Conservation (phyloP, 495 filamentous ascomycete genomes). For the Durotheca rogersii region DNA sequence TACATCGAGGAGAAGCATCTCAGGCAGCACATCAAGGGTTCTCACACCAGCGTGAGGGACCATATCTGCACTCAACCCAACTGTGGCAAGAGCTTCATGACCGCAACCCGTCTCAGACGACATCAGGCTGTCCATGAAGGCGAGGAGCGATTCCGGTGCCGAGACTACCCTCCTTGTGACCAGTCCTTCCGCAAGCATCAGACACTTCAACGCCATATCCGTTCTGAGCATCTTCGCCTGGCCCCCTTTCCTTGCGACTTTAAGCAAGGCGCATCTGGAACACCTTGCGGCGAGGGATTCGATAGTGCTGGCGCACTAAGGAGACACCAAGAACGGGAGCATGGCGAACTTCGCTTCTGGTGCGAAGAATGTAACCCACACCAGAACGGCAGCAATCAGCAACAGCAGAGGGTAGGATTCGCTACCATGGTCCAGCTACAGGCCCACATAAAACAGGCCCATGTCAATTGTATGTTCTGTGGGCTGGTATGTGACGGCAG, state of each 20-base stretch:
- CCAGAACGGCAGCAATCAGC: slow-evolving; percentile 27
- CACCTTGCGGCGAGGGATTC: slow-evolving; percentile 67
- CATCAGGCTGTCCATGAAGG: slow-evolving; percentile 69
- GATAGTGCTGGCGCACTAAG: slow-evolving; percentile 67
- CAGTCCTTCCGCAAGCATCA: slow-evolving; percentile 84
- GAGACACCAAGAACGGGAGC: slow-evolving; percentile 67
- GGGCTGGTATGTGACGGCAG: slow-evolving; percentile 60
- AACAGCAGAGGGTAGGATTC: slow-evolving; percentile 56
- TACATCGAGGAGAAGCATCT: slow-evolving; percentile 83
- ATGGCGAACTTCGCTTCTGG: slow-evolving; percentile 66
- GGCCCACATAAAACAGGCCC: slow-evolving; percentile 66
- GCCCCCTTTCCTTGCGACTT: slow-evolving; percentile 67
- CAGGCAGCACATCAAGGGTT: slow-evolving; percentile 75
- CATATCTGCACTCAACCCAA: slow-evolving; percentile 67
- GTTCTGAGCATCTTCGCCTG: slow-evolving; percentile 65
- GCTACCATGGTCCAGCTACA: slow-evolving; percentile 68
- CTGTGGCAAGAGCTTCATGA: slow-evolving; percentile 81
- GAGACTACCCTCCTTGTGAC: slow-evolving; percentile 69
- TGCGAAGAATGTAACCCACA: slow-evolving; percentile 64
- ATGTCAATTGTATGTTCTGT: slow-evolving; percentile 76
- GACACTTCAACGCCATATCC: slow-evolving; percentile 81
- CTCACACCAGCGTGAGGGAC: slow-evolving; percentile 70
- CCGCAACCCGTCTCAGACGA: slow-evolving; percentile 66
- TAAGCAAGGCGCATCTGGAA: slow-evolving; percentile 56
- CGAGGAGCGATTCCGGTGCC: slow-evolving; percentile 68